Evolutionary conservation across 257 asterid species (phyloP), one percentile per base, ranked within the genome.

Genomic region (Solanum piurae): DNA sequence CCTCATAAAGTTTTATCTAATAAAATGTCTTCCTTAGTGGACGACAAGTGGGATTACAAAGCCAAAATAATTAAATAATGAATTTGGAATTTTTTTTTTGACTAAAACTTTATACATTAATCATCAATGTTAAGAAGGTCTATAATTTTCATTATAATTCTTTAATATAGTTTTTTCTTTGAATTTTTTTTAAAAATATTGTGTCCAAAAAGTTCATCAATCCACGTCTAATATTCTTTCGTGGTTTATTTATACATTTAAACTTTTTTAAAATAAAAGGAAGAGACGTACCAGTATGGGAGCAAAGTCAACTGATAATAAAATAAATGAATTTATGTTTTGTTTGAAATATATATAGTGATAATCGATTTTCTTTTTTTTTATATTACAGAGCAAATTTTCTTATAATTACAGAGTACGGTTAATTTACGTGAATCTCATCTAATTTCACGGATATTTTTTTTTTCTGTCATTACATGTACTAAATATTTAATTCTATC

Each of bases 1-100:
- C 9, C 3, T 49, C 1, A 0, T 52, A 2, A 0, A 52, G 0
- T 52, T 52, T 52, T 16, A 0, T 46, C 20, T 46, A 13, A 46
- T 13, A 46, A 46, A 0, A 52, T 0, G 1, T 52, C 37, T 68
- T 68, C 36, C 9, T 68, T 68, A 27, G 5, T 27, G 5, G 37
- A 68, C n/a, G 77, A 71, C 31, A n/a, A 14, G 1, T 71, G 77
- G 40, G n/a, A 71, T 16, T 7, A 71, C 77, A 71, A 31, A 71
- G 11, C 40, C 1, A 71, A 71, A 71, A 31, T 7, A 71, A 71
- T 14, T 6, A 71, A 71, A 71, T 29, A 69, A 69, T 13, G 11
- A 29, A 69, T 69, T 69, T 69, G 33, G 29, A 29, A 29, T 29
- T 29, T 29, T 29, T 29, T 29, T 29, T 29, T 69, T 13, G 75